Percentiles rank a stretch among this genome's conserved stretches.
Conservation (phyloP, 1,284 basidiomycete genomes). For the Trametes pubescens region DNA sequence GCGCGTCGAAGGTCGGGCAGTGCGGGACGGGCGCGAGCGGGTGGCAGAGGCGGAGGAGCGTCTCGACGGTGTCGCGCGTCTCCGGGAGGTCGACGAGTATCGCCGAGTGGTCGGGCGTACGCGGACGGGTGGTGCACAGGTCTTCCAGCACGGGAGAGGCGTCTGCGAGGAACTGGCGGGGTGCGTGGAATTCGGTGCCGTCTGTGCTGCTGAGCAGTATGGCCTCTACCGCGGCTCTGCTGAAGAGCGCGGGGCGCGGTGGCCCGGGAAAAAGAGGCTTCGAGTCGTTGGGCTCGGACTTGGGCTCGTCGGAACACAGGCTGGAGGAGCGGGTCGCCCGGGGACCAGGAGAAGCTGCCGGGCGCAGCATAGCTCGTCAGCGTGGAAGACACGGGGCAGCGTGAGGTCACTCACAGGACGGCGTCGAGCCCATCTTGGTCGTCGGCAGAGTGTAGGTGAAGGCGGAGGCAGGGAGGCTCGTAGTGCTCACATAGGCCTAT, state of each 20-base stretch:
- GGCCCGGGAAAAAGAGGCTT: neutral
- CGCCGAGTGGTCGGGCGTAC: too few species aligned
- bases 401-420: too few species aligned
- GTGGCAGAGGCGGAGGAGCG: neutral
- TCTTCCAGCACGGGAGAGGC: constrained; percentile 22
- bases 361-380: too few species aligned
- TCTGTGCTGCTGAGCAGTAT: constrained; percentile 14
- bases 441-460: too few species aligned
- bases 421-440: too few species aligned
- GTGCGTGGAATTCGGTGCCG: constrained; percentile 19
- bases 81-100: neutral
- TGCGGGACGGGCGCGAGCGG: neutral
- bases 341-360: too few species aligned
- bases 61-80: neutral
- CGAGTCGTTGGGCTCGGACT: neutral
- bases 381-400: too few species aligned
- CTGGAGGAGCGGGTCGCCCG: neutral
- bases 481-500: too few species aligned
- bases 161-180: constrained; percentile 19
- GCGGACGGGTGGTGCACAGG: neutral
- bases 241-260: neutral
- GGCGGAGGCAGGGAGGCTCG: too few species aligned
- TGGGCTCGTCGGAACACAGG: too few species aligned
- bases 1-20: neutral
- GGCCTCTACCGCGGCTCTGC: neutral